Base-by-base conservation (phyloP, 2,329 filamentous ascomycete genomes). In the Coleophoma eucalyptorum region DNA sequence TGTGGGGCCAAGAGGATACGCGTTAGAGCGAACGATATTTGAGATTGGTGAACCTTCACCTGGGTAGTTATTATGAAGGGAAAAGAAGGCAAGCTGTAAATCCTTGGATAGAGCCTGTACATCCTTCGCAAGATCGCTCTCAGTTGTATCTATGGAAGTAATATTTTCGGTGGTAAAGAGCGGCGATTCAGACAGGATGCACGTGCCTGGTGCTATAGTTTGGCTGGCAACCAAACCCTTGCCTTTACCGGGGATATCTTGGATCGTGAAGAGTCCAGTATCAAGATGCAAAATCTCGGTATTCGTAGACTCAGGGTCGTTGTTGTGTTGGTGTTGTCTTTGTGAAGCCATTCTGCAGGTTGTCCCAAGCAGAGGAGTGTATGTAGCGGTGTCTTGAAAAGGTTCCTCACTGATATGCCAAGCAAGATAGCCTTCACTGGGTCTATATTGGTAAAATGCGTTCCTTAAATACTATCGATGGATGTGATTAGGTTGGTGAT, bases 161-260 rank as follows among this genome's bases (percentile, higher is more conserved):
- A 64, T 53, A 12, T 53, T 51, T 7, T 58, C 56, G 7, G 59
- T 65, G 12, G 61, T 64, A 38, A 65, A 48, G 20, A 66, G 43
- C 16, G 62, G 60, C 7, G 53, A 40, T 49, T 65, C 62, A 55
- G 57, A 59, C 54, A 65, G 44, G 34, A 66, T 52, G 12, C 62
- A 55, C 8, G 62, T 65, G n/a, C 62, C 63, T 3, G 62, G 56
- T 5, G 40, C 31, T 18, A 51, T 51, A 5, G 47, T 46, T 20
- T 51, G 42, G 18, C 12, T 48, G 32, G 49, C 49, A 8, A 51
- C 21, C 16, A 51, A 13, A 35, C 49, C 49, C 31, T 51, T 51
- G 18, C 49, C 49, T 33, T 48, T 51, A n/a, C 49, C 49, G 13
- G 45, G 45, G 16, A 65, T 60, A 20, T 55, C 46, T 20, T 54